Evolutionary conservation across 2,329 filamentous ascomycete species (phyloP).

Genomic region (Sarocladium oryzae): DNA sequence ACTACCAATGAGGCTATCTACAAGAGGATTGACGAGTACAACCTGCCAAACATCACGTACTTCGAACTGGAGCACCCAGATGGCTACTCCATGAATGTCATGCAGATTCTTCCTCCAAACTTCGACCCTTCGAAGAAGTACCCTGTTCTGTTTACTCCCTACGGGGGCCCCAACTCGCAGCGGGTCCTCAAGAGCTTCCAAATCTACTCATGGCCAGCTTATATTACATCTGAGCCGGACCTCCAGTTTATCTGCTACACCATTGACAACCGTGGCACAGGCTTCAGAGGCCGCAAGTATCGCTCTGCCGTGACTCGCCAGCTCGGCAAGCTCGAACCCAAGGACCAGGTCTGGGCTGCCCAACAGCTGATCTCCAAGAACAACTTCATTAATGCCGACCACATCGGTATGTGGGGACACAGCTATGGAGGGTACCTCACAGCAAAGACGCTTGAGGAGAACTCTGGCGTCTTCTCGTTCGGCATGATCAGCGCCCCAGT

Average conservation of each 20-base stretch:
- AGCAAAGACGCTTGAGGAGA: constrained; percentile 57
- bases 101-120: constrained; percentile 58
- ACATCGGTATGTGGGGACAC: constrained; percentile 64
- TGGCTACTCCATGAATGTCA: constrained; percentile 56
- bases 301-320: constrained; percentile 50
- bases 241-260: constrained; percentile 62
- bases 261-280: constrained; percentile 63
- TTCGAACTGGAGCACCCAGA: constrained; percentile 56
- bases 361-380: constrained; percentile 43
- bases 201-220: constrained; percentile 51
- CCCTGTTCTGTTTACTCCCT: constrained; percentile 60
- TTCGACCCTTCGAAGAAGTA: constrained; percentile 59
- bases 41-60: constrained; percentile 58
- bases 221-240: constrained; percentile 61
- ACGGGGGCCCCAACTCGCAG: constrained; percentile 61
- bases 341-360: constrained; percentile 63
- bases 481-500: constrained; percentile 61
- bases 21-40: constrained; percentile 50
- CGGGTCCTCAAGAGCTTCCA: constrained; percentile 52
- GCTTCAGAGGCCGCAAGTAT: constrained; percentile 57
- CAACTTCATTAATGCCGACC: constrained; percentile 48
- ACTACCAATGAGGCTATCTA: constrained; percentile 53
- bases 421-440: constrained; percentile 62
- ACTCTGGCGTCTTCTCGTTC: constrained; percentile 54
- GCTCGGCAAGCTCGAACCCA: constrained; percentile 56